Evolutionary conservation across 169 alveolate species (phyloP), one percentile per base, ranked within the genome.

Genomic region (Perkinsus olseni): DNA sequence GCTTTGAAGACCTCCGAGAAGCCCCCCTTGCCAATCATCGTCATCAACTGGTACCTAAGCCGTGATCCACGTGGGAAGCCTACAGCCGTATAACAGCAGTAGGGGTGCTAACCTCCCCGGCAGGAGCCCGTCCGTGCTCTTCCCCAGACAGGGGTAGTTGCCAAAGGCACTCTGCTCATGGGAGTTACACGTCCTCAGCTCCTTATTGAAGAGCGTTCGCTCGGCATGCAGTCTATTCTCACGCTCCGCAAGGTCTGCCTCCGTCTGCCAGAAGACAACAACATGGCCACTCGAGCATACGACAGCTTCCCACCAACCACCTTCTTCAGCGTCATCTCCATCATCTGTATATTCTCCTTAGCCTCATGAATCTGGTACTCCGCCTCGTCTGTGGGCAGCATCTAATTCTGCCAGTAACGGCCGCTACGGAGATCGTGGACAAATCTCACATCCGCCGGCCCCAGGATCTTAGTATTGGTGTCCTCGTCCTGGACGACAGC

Each of bases 1-100:
- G 98, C 99, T 93, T 96, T 97, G 94, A 97, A 97, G 28, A 97
- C 98, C 94, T 97, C 99, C 93, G 97, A 95, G 92, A 96, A 97
- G 0, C 98, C 99, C 37, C 99, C 99, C 93, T 96, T 96, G 0
- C 98, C 99, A 74, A 97, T 94, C 90, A 97, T 91, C 13, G 96
- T 91, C 38, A 97, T 93, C 4, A 97, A 92, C 92, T 96, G 95
- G 93, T 97, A 97, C 93, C 97, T 62, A 24, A 62, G 4, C 82
- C 82, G n/a, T n/a, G n/a, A n/a, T n/a, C n/a, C n/a, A n/a, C n/a
- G n/a, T n/a, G n/a, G n/a, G n/a, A n/a, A n/a, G n/a, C n/a, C n/a
- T n/a, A n/a, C n/a, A n/a, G n/a, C n/a, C n/a, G n/a, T n/a, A n/a
- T n/a, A n/a, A n/a, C n/a, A n/a, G n/a, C n/a, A n/a, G n/a, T n/a